Percentiles rank a stretch among this genome's conserved stretches.
phyloP scores from a whole-genome alignment of 176 grass and related monocot genomes.

The Eleusine indica region DNA sequence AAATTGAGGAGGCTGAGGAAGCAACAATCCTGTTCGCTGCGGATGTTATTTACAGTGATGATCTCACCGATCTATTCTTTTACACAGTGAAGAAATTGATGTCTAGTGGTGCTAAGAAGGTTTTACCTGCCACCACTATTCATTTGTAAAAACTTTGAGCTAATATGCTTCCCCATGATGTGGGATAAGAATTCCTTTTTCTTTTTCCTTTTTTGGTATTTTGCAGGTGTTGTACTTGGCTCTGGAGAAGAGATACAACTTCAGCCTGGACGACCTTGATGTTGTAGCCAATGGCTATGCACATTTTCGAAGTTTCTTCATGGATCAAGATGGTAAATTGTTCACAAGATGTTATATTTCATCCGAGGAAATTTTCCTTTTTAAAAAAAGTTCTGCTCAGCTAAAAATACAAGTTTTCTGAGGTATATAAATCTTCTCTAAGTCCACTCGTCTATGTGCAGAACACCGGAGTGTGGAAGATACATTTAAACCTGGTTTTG shows the following conservation, averaged over 20 bases:
- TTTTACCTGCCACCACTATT: background rate
- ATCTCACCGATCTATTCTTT: conserved; percentile 81
- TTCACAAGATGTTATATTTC: background rate
- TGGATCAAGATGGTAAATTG: conserved; percentile 42
- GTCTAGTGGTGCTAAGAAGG: conserved; percentile 64
- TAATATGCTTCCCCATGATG: background rate
- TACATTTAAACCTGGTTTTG: conserved; percentile 31
- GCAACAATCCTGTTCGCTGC: conserved; percentile 70
- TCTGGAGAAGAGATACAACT: conserved; percentile 92
- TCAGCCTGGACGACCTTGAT: conserved; percentile 75
- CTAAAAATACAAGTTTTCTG: background rate
- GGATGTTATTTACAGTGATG: conserved; percentile 87
- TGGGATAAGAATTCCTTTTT: background rate
- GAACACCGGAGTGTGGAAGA: background rate
- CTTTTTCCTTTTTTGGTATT: conserved; percentile 1
- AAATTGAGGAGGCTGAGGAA: conserved; percentile 72
- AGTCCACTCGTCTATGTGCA: conserved; percentile 18
- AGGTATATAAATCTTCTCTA: background rate
- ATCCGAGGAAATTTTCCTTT: background rate
- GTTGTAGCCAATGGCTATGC: conserved; percentile 82
- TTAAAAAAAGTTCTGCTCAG: background rate
- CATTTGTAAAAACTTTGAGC: background rate
- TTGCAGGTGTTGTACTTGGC: conserved; percentile 79
- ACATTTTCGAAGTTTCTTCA: conserved; percentile 69
- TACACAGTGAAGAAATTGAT: conserved; percentile 57